Base-by-base conservation (phyloP, 2,329 filamentous ascomycete species). In the Alternaria angustiovoidea region DNA sequence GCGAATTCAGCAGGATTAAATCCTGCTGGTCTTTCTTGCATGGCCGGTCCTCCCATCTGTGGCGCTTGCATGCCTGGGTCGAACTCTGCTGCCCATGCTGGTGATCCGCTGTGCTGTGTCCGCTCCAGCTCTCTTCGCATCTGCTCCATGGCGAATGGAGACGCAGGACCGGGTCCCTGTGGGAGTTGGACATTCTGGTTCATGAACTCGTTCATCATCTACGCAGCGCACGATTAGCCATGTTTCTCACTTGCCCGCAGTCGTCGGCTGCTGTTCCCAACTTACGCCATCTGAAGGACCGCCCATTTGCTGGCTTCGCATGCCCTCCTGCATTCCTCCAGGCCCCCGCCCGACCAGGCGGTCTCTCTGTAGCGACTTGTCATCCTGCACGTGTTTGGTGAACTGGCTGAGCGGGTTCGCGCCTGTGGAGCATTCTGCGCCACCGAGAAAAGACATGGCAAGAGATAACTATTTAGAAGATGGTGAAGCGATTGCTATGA, bases 341-440 rank as follows among this genome's bases (percentile, higher is more conserved):
- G 91, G 90, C 0, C 88, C 89, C 67, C 90, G 85, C 64, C 92
- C 92, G 61, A 92, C 89, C 63, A 98, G 84, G 61, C 95, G 88
- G 80, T 99, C 95, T 73, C 94, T 87, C 81, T 98, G 95, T 59
- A 98, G 84, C 59, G 92, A 95, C 81, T 94, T 96, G 83, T 99
- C 95, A 85, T 96, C 93, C 76, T 96, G 92, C 58, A 95, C 92
- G 80, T 97, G 94, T 81, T 99, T 99, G 66, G 94, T 93, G 79
- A 99, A 96, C 84, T 98, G 95, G 77, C 92, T 94, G 73, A 99
- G 89, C 59, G 96, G 95, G 80, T 99, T 99, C 75, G 91, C 93
- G 67, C 92, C 93, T 63, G 95, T 96, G 57, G 94, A 98, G 86
- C 95, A 99, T 83, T 98, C 95, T 71, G 94, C 91, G 71, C 94